These are phyloP conservation scores for Myxozyma neglecta DNA, from an alignment of 805 yeast species.

Conservation along the genomic window DNA sequence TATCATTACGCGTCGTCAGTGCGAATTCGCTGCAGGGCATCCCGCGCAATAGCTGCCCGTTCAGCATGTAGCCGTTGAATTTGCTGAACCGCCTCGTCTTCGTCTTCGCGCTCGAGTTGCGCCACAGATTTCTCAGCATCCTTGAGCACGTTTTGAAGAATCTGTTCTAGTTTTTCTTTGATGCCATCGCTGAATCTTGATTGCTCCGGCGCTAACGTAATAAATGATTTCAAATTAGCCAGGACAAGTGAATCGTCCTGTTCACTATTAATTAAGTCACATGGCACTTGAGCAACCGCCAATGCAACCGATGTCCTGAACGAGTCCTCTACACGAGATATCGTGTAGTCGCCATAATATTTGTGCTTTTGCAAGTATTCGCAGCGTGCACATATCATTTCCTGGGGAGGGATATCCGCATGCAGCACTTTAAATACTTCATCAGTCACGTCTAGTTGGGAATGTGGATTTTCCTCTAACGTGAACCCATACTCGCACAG, in stretches of 20 bases:
- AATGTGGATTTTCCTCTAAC: conserved; percentile 60
- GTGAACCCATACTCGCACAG: conserved; percentile 86
- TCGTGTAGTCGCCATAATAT: conserved; percentile 75
- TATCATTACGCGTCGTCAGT: background rate
- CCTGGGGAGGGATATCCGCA: conserved; percentile 42
- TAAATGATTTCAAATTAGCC: conserved; percentile 10
- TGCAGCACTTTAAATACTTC: conserved; percentile 45
- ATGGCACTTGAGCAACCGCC: conserved; percentile 43
- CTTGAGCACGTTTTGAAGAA: background rate
- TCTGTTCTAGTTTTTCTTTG: background rate
- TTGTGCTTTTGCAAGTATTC: conserved; percentile 52
- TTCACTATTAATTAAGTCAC: conserved; percentile 9
- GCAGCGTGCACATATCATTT: background rate
- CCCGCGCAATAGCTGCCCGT: conserved; percentile 34
- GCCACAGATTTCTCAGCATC: background rate
- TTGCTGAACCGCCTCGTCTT: background rate
- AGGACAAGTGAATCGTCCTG: background rate
- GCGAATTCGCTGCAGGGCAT: background rate
- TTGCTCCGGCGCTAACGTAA: conserved; percentile 1
- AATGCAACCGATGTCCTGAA: conserved; percentile 76
- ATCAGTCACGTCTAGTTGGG: conserved; percentile 62
- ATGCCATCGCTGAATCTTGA: background rate
- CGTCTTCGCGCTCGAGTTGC: background rate
- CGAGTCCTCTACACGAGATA: conserved; percentile 52
- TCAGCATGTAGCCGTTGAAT: conserved; percentile 29